Percentiles rank a stretch among this genome's conserved stretches.
phyloP scores from a whole-genome alignment of 306 rosid genomes.

The apple (Malus domestica) region ASM211411v1 NC_041799.1:25630501-25631000 shows the following conservation, averaged over 20 bases:
- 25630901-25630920: not conserved
- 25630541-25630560: conserved; percentile 12
- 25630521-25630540: conserved; percentile 26
- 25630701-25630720: not conserved
- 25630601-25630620: conserved; percentile 26
- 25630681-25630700: conserved; percentile 26
- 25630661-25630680: conserved; percentile 12
- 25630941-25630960: not conserved
- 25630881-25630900: not conserved
- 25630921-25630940: not conserved
- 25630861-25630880: not conserved
- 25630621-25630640: not conserved
- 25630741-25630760: too few species aligned
- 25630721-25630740: too few species aligned
- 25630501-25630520: conserved; percentile 72
- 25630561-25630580: not conserved
- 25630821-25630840: not conserved
- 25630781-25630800: not conserved
- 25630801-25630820: too few species aligned
- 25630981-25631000: not conserved
- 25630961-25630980: not conserved
- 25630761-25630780: not conserved
- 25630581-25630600: conserved; percentile 1
- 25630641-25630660: not conserved
- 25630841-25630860: not conserved